Evolutionary conservation across 1,139 yeast genomes (phyloP).

Genomic region (Blastobotrys illinoisensis): DNA sequence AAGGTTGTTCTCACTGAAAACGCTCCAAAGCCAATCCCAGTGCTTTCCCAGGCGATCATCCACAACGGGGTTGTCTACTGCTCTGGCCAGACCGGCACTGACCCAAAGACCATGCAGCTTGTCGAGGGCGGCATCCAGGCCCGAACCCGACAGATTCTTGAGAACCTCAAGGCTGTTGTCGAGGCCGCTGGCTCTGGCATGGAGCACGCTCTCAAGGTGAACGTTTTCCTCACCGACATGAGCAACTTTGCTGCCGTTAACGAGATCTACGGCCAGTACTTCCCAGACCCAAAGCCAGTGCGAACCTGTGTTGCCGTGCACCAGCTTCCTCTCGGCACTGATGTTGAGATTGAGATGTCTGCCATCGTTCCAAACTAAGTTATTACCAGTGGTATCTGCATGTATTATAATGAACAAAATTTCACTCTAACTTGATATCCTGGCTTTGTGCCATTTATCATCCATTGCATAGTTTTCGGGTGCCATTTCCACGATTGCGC

Average conservation of each 20-base stretch:
- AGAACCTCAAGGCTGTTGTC: conserved; percentile 39
- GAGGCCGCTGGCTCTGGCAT: conserved; percentile 46
- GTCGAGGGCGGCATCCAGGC: conserved; percentile 27
- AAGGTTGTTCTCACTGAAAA: conserved; percentile 19
- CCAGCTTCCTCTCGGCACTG: conserved; percentile 26
- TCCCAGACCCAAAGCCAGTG: conserved; percentile 44
- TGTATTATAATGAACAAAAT: background rate
- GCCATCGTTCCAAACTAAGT: conserved; percentile 20
- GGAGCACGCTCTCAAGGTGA: conserved; percentile 48
- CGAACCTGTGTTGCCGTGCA: conserved; percentile 47
- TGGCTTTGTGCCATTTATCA: no score
- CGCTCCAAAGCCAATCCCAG: conserved; percentile 27
- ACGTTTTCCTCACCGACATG: conserved; percentile 46
- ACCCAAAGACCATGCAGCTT: conserved; percentile 33
- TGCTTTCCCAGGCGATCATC: conserved; percentile 44
- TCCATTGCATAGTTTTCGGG: no score
- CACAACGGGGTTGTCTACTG: conserved; percentile 50
- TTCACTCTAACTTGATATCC: background rate
- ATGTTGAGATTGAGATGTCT: conserved; percentile 36
- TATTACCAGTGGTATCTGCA: background rate
- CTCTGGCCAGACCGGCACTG: conserved; percentile 41
- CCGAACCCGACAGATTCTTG: conserved; percentile 23
- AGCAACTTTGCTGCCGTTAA: conserved; percentile 44
- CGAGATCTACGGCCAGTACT: conserved; percentile 43
- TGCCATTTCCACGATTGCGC: no score